Conservation (phyloP, 139 green algal species). For the Zygnema cylindricum region DNA sequence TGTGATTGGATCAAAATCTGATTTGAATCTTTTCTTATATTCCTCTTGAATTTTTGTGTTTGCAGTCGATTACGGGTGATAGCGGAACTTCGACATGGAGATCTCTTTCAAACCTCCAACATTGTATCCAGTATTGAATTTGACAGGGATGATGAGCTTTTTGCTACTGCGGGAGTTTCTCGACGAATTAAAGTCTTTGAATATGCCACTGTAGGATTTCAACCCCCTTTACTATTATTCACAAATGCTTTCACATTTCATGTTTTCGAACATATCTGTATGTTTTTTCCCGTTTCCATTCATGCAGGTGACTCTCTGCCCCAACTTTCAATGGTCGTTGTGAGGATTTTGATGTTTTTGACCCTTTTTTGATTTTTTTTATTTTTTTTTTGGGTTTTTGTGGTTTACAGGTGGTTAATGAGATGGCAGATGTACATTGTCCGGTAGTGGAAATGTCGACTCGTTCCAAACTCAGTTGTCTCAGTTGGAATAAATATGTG, state of each 20-base stretch:
- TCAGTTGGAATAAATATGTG: constrained; percentile 80
- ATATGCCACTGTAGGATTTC: constrained; percentile 31
- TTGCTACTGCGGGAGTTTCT: constrained; percentile 86
- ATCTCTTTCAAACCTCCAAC: constrained; percentile 57
- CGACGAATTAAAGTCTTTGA: constrained; percentile 71
- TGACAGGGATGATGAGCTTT: constrained; percentile 75
- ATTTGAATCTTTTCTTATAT: too few species aligned
- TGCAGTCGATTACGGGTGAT: constrained; percentile 51
- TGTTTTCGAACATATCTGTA: too few species aligned
- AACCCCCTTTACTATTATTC: too few species aligned
- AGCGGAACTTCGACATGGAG: constrained; percentile 55
- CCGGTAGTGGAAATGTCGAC: constrained; percentile 74
- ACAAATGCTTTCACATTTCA: too few species aligned
- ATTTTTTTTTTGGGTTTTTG: too few species aligned
- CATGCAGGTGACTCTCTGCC: too few species aligned
- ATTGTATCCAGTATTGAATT: constrained; percentile 76
- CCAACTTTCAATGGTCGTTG: too few species aligned
- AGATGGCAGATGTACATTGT: constrained; percentile 59
- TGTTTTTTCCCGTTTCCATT: too few species aligned
- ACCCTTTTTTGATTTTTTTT: too few species aligned
- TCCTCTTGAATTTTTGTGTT: too few species aligned
- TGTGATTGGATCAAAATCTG: too few species aligned
- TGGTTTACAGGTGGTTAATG: constrained; percentile 61
- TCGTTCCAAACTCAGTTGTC: constrained; percentile 79
- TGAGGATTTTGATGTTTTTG: too few species aligned